Conservation (phyloP, 2,329 filamentous ascomycete species). For the Fusarium secorum region DNA sequence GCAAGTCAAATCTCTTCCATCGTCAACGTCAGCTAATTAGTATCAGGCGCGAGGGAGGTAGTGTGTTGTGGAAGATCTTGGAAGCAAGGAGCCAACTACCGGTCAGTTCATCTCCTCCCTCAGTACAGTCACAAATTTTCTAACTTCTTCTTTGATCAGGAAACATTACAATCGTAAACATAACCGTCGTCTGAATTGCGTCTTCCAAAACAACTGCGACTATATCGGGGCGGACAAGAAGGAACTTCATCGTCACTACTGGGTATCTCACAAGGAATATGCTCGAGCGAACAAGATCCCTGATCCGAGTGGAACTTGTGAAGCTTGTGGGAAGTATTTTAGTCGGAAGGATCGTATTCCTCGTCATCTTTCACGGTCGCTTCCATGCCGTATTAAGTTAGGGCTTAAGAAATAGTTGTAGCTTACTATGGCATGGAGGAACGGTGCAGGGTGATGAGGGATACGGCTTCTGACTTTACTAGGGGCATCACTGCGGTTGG, state of each 20-base stretch:
- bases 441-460: background rate
- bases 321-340: background rate
- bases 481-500: background rate
- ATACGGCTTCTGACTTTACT: background rate
- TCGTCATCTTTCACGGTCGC: constrained; percentile 12
- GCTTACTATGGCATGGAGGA: background rate
- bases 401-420: background rate
- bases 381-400: constrained; percentile 20
- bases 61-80: background rate
- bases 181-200: background rate
- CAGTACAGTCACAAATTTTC: background rate
- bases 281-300: background rate
- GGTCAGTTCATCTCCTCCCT: background rate
- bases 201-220: background rate
- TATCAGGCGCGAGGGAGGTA: background rate
- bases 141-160: background rate
- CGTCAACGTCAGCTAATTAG: background rate
- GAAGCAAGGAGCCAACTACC: background rate
- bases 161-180: constrained; percentile 12
- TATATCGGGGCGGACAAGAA: background rate
- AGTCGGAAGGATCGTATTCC: constrained; percentile 12
- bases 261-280: constrained; percentile 8
- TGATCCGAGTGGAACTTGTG: background rate
- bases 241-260: constrained; percentile 20
- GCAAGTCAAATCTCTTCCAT: background rate